These are phyloP conservation scores for Fusarium pseudocircinatum DNA, from an alignment of 2,329 filamentous ascomycete genomes.

Conservation along the genomic window DNA sequence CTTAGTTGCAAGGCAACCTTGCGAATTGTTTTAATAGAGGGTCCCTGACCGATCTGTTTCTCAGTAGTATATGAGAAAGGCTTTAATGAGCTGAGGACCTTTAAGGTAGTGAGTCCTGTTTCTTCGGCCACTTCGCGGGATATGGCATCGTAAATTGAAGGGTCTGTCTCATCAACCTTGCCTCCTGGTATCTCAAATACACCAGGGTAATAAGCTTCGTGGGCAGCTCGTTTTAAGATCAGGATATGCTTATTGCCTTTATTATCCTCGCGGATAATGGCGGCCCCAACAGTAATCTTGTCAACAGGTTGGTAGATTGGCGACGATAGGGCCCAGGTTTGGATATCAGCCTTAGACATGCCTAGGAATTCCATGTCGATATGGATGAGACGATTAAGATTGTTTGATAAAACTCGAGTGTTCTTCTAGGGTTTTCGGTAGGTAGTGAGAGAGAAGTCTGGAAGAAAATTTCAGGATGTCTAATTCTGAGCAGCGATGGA, in stretches of 20 bases:
- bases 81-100: neutral
- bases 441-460: neutral
- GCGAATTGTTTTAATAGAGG: neutral
- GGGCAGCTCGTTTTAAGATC: neutral
- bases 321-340: neutral
- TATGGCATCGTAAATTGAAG: neutral
- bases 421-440: neutral
- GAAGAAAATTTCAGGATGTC: neutral
- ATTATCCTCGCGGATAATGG: neutral
- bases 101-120: neutral
- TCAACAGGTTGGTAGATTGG: neutral
- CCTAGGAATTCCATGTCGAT: neutral
- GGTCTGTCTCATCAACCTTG: neutral
- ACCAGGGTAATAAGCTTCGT: neutral
- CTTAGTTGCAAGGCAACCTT: neutral
- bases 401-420: neutral
- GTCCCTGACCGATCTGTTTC: neutral
- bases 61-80: neutral
- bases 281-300: neutral
- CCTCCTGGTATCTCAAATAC: neutral
- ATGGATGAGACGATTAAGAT: neutral
- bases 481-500: neutral
- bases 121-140: neutral
- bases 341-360: neutral
- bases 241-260: neutral